phyloP scores from a whole-genome alignment of 2,329 filamentous ascomycete species.

The Zymoseptoria pseudotritici region DNA sequence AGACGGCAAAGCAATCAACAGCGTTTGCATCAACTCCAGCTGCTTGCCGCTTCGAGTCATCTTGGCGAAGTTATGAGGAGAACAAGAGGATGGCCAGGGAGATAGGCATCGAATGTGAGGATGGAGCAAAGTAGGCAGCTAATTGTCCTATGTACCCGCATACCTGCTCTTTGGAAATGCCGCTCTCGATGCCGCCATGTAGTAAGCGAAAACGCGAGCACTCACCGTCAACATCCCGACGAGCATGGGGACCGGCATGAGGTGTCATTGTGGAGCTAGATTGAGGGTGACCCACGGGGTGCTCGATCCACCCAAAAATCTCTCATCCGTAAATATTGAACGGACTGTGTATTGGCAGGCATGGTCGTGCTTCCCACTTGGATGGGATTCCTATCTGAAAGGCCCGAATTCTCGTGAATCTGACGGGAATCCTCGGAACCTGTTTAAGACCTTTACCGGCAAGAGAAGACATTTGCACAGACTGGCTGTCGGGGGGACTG shows the following conservation, averaged over 20 bases:
- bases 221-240: background rate
- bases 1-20: slow-evolving; percentile 34
- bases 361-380: background rate
- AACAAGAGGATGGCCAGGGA: slow-evolving; percentile 1
- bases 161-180: background rate
- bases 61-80: background rate
- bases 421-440: background rate
- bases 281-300: background rate
- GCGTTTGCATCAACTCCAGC: slow-evolving; percentile 24
- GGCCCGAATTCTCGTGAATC: too few relatives aligned
- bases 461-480: too few relatives aligned
- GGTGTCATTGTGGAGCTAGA: background rate
- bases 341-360: background rate
- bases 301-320: background rate
- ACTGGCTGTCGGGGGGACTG: background rate
- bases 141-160: background rate
- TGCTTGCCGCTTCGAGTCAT: slow-evolving; percentile 18
- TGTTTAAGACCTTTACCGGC: background rate
- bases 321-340: background rate
- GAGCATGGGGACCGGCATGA: background rate
- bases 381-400: too few relatives aligned
- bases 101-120: background rate
- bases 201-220: background rate
- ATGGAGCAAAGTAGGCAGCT: background rate
- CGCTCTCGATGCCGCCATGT: background rate